phyloP scores from a whole-genome alignment of 768 basidiomycete species.

The Tephrocybe sp. region DNA sequence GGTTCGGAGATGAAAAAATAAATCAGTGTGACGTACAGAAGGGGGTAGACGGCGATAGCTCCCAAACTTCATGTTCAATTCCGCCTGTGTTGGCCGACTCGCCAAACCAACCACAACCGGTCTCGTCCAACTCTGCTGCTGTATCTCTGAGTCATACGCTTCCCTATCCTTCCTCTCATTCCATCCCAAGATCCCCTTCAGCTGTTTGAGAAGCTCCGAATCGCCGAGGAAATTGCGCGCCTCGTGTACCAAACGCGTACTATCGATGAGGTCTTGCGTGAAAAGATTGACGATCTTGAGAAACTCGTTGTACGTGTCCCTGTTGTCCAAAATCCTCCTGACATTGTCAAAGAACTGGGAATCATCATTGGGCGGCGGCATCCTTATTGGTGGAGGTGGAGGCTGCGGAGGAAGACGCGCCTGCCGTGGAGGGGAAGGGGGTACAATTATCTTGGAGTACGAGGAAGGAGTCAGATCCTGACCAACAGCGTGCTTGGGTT shows the following conservation, averaged over 20 bases:
- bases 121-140: conserved; percentile 50
- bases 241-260: conserved; percentile 78
- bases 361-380: conserved; percentile 39
- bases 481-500: conserved; percentile 35
- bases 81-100: conserved; percentile 56
- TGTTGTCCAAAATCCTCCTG: conserved; percentile 65
- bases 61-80: conserved; percentile 74
- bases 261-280: conserved; percentile 91
- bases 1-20: background rate
- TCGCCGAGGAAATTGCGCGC: conserved; percentile 75
- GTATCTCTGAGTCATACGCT: conserved; percentile 46
- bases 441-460: conserved; percentile 38
- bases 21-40: conserved; percentile 51
- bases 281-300: conserved; percentile 94
- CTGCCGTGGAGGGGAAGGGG: conserved; percentile 26
- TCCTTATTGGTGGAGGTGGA: conserved; percentile 27
- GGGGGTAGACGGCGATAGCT: conserved; percentile 88
- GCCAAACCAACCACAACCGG: conserved; percentile 42
- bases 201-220: conserved; percentile 76
- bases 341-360: conserved; percentile 92
- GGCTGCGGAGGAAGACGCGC: conserved; percentile 8
- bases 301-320: conserved; percentile 90
- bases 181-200: conserved; percentile 87
- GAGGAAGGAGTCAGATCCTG: conserved; percentile 40
- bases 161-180: conserved; percentile 71